These are phyloP conservation scores for Arthrobotrys musiformis DNA, from an alignment of 2,329 filamentous ascomycete genomes.

Conservation along the genomic window DNA sequence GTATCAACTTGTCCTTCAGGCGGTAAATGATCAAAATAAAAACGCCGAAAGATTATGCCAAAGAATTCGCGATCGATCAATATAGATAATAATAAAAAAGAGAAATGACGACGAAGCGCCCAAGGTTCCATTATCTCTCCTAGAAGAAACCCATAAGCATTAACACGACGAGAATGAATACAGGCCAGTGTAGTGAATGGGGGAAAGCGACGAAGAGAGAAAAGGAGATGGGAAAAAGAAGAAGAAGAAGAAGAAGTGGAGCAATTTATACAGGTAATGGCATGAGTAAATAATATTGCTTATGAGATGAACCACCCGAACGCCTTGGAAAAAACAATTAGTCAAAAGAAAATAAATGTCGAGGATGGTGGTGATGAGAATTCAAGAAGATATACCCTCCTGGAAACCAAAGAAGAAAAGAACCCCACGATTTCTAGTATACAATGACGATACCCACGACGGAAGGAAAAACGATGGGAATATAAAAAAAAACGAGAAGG, in stretches of 20 bases:
- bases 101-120: neutral
- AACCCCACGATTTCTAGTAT: constrained; percentile 38
- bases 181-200: neutral
- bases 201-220: neutral
- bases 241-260: neutral
- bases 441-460: constrained; percentile 26
- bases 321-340: constrained; percentile 20
- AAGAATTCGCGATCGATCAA: neutral
- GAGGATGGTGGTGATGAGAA: neutral
- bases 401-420: neutral
- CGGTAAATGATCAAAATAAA: neutral
- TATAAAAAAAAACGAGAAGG: neutral
- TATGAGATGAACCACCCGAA: constrained; percentile 31
- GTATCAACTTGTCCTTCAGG: neutral
- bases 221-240: neutral
- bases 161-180: neutral
- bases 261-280: constrained; percentile 1
- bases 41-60: neutral
- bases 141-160: neutral
- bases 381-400: neutral
- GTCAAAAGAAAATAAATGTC: neutral
- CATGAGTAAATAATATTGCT: neutral
- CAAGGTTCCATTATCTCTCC: neutral
- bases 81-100: neutral
- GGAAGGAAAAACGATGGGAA: neutral